phyloP scores from a whole-genome alignment of 129 eudicot genomes.

The Solidago caesia region DNA sequence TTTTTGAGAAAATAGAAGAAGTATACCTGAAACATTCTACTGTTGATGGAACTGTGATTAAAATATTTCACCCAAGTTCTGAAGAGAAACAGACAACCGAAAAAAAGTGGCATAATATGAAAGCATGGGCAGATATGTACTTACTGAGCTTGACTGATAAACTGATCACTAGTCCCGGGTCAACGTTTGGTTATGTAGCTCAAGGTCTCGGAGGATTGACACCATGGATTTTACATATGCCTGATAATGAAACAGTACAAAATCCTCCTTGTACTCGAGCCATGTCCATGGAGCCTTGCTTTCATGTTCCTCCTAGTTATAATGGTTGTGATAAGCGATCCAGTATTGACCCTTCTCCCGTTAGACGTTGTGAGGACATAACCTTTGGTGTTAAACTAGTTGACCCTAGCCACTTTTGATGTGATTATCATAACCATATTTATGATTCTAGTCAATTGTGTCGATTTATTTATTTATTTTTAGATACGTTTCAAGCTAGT shows the following conservation, averaged over 20 bases:
- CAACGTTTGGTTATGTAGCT: not conserved
- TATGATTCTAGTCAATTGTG: too few relatives aligned
- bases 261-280: not conserved
- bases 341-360: not conserved
- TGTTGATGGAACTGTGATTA: not conserved
- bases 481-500: too few relatives aligned
- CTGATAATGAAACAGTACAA: not conserved
- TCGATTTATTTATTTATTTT: too few relatives aligned
- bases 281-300: not conserved
- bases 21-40: not conserved
- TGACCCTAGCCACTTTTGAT: not conserved
- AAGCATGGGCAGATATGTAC: not conserved
- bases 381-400: not conserved
- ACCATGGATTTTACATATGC: not conserved
- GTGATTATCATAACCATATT: too few relatives aligned
- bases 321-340: not conserved
- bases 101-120: not conserved
- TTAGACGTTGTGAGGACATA: not conserved
- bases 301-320: not conserved
- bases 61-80: not conserved
- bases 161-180: not conserved
- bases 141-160: not conserved
- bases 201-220: not conserved
- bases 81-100: not conserved
- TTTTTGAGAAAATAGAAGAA: not conserved